Base-by-base conservation (phyloP, 1,139 yeast species). In the Yueomyces sp. region DNA sequence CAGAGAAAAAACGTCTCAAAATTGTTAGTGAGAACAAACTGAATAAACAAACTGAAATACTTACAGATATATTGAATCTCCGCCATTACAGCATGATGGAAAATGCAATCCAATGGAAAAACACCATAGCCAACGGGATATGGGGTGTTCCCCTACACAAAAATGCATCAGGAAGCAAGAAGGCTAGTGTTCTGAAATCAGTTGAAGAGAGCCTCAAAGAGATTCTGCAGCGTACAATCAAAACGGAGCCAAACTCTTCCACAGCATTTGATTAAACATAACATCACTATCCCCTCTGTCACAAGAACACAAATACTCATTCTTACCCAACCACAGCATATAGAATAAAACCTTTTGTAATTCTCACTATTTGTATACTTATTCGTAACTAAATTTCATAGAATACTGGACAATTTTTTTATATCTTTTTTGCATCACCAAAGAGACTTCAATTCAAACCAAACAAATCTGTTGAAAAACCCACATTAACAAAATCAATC, bases 101-200 rank as follows among this genome's bases (percentile, higher is more conserved):
- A 27, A 45, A 48, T 38, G 52, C 48, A 3, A 51, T 45, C 11
- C 33, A 43, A 9, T 58, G 63, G 63, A 55, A 50, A 37, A 58
- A 58, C 39, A 43, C 49, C n/a, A 11, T 48, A 3, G 57, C 62
- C 1, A 47, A 43, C 3, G 43, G 44, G 29, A 36, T 45, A 4
- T 55, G 52, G 48, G 59, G 59, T 3, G 43, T 50, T n/a, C 48
- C 53, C 25, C 43, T 56, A 27, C 49, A 55, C 12, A 54, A 53
- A 36, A 54, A 53, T 41, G 56, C 57, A 2, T 44, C 53, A 4
- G 53, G 49, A 7, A 47, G 41, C 34, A 51, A 55, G 34, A 52
- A 49, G 37, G 39, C 19, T 6, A 40, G 42, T 4, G 39, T 39
- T n/a, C 29, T 37, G 5, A 44, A 48, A n/a, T 43, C 56, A 0